Conservation (phyloP, 176 grass and related monocot genomes). For the Ampelocalamus luodianensis region DNA sequence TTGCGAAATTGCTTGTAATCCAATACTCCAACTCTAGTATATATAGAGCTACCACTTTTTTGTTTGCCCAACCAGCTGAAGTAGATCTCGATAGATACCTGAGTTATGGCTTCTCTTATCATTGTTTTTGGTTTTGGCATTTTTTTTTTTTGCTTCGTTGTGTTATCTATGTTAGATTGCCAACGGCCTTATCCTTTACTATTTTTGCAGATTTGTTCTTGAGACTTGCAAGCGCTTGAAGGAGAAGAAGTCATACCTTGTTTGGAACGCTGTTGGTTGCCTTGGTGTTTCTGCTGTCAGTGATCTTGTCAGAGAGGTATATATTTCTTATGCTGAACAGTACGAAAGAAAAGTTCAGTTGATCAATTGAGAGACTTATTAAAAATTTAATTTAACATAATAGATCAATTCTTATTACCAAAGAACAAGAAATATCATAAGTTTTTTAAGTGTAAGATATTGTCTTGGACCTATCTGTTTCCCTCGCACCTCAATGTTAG, state of each 20-base stretch:
- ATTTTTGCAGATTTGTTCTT: constrained; percentile 77
- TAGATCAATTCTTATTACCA: neutral
- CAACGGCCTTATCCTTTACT: neutral
- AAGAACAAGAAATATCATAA: neutral
- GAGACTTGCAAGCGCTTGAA: constrained; percentile 80
- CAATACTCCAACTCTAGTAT: neutral
- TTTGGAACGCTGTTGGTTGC: constrained; percentile 93
- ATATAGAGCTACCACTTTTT: neutral
- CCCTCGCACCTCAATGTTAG: neutral
- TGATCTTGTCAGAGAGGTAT: constrained; percentile 94
- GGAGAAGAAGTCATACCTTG: constrained; percentile 86
- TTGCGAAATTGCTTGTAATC: neutral
- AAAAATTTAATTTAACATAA: neutral
- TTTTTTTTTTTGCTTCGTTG: neutral
- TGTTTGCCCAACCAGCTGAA: neutral
- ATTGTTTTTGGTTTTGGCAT: neutral
- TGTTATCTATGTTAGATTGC: constrained; percentile 7
- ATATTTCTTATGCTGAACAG: constrained; percentile 22
- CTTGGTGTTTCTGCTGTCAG: constrained; percentile 76
- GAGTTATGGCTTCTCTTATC: neutral
- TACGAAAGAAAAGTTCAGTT: constrained; percentile 11
- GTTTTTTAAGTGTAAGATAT: neutral
- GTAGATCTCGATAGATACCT: neutral
- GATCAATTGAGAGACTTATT: constrained; percentile 12
- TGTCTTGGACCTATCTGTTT: constrained; percentile 27